Evolutionary conservation across 2,329 filamentous ascomycete species (phyloP).

Genomic region (Colletotrichum magnum): DNA sequence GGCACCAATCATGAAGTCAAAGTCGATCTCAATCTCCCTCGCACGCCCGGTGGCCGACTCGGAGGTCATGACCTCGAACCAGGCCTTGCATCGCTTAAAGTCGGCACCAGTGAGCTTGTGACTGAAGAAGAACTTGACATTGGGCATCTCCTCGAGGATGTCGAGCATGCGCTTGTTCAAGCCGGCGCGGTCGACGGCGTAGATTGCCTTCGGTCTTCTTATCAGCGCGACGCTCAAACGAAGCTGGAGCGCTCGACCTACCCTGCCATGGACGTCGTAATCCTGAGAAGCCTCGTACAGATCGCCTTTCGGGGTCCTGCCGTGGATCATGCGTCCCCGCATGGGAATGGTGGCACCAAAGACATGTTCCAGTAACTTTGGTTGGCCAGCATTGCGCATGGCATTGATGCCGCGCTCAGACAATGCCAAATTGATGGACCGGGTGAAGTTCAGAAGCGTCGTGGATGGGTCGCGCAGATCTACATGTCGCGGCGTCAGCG

Average conservation of each 20-base stretch:
- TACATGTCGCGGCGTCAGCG: slow-evolving; percentile 52
- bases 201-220: slow-evolving; percentile 73
- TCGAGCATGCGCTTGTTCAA: slow-evolving; percentile 90
- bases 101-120: slow-evolving; percentile 94
- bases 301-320: slow-evolving; percentile 72
- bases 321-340: slow-evolving; percentile 97
- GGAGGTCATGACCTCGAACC: slow-evolving; percentile 78
- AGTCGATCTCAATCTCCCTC: slow-evolving; percentile 84
- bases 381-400: slow-evolving; percentile 78
- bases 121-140: slow-evolving; percentile 93
- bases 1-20: slow-evolving; percentile 93
- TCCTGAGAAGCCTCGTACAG: slow-evolving; percentile 85
- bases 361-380: slow-evolving; percentile 79
- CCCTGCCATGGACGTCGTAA: slow-evolving; percentile 90
- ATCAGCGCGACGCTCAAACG: not conserved
- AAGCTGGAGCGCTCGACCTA: slow-evolving; percentile 56
- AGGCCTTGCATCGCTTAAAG: slow-evolving; percentile 83
- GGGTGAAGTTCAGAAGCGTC: slow-evolving; percentile 92
- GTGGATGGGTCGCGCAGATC: slow-evolving; percentile 89
- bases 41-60: slow-evolving; percentile 59
- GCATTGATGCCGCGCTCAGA: slow-evolving; percentile 95
- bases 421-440: slow-evolving; percentile 97
- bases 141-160: slow-evolving; percentile 84
- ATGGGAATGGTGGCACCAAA: slow-evolving; percentile 89
- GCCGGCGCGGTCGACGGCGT: slow-evolving; percentile 85